phyloP scores from a whole-genome alignment of 441 rosid genomes.

The Syzygium syzygioides region DNA sequence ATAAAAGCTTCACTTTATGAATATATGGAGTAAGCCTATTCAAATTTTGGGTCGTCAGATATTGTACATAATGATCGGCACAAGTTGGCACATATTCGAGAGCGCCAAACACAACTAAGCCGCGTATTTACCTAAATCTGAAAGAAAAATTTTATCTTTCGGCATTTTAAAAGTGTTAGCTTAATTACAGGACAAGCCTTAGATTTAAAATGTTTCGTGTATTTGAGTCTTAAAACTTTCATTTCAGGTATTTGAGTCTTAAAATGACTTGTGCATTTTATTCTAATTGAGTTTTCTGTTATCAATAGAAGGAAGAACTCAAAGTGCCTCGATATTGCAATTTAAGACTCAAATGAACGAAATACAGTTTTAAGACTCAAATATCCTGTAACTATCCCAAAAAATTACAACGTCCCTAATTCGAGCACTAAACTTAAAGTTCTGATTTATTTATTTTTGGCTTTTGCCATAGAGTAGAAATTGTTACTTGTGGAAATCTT shows the following conservation, averaged over 20 bases:
- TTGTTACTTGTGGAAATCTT: neutral
- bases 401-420: neutral
- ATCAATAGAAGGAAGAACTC: fast-evolving
- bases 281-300: neutral
- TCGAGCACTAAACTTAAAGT: neutral
- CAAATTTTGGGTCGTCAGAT: neutral
- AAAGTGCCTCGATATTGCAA: neutral
- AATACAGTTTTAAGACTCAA: neutral
- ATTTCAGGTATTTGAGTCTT: neutral
- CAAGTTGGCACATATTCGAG: fast-evolving
- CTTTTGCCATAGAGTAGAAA: neutral
- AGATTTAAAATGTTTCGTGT: neutral
- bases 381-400: neutral
- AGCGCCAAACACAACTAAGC: neutral
- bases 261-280: neutral
- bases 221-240: neutral
- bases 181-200: neutral
- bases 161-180: neutral
- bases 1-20: neutral
- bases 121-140: neutral
- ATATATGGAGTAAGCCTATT: neutral
- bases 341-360: neutral
- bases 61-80: neutral
- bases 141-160: neutral
- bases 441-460: fast-evolving